Conservation (phyloP, 768 basidiomycete genomes). For the Kwoniella shandongensis region DNA sequence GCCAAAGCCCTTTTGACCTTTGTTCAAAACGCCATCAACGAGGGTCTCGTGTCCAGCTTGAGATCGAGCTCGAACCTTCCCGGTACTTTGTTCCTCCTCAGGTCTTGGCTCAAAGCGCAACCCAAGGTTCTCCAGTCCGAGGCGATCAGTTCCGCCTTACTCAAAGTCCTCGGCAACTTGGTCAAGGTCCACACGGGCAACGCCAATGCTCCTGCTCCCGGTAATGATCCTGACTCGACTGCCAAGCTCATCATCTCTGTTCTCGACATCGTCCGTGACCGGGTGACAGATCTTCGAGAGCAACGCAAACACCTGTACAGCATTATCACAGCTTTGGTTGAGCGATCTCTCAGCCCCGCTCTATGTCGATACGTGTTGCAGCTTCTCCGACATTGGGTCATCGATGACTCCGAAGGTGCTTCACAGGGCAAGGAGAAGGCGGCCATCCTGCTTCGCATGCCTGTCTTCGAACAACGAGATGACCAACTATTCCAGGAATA, state of each 20-base stretch:
- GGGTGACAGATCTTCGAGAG: slow-evolving; percentile 79
- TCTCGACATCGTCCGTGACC: slow-evolving; percentile 78
- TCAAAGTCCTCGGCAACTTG: slow-evolving; percentile 80
- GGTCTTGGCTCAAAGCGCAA: slow-evolving; percentile 74
- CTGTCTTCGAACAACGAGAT: slow-evolving; percentile 68
- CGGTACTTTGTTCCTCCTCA: slow-evolving; percentile 81
- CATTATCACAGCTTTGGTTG: slow-evolving; percentile 75
- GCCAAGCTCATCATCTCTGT: slow-evolving; percentile 65
- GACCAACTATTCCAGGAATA: slow-evolving; percentile 77
- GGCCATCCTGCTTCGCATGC: slow-evolving; percentile 82
- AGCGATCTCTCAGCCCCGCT: slow-evolving; percentile 77
- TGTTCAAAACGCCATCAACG: slow-evolving; percentile 70
- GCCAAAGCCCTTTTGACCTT: slow-evolving; percentile 72
- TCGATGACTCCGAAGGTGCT: slow-evolving; percentile 62
- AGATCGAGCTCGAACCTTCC: slow-evolving; percentile 57
- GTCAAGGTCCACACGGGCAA: slow-evolving; percentile 78
- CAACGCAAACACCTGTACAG: slow-evolving; percentile 77
- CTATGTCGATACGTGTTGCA: slow-evolving; percentile 84
- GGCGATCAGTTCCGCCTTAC: slow-evolving; percentile 68
- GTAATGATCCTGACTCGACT: slow-evolving; percentile 59
- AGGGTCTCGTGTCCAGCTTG: slow-evolving; percentile 60
- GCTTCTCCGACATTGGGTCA: slow-evolving; percentile 83
- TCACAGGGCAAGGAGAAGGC: slow-evolving; percentile 81
- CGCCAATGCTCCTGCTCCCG: slow-evolving; percentile 48
- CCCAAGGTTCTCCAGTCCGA: slow-evolving; percentile 74